Evolutionary conservation across 345 rosid species (phyloP), one percentile per base, ranked within the genome.

Genomic region (Hibiscus syriacus): DNA sequence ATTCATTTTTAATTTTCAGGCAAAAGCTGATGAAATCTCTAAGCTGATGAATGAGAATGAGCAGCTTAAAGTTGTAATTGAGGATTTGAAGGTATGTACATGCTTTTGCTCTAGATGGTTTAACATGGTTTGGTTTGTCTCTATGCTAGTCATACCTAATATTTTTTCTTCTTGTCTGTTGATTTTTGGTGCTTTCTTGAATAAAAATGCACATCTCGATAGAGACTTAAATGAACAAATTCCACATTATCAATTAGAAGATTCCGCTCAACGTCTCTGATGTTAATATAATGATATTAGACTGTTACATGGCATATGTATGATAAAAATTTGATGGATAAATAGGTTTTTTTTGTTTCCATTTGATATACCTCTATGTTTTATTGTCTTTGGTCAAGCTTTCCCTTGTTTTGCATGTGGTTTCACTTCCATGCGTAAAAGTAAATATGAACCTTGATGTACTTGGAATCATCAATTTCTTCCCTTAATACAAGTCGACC

Each of bases 11-110:
- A 62, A 58, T 70, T 81, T 55, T 64, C 82, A 95, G 98, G 96
- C 99, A 75, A 95, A 95, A 80, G 98, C 99, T 75, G 99, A 95
- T 86, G 99, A 92, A 79, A 95, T 95, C 64, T 88, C 97, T 2
- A 95, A 82, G 70, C 54, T 88, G 80, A 95, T 92, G 97, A 91
- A 88, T 78, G 97, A 95, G 79, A 95, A 95, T 78, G 99, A 95
- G 84, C 86, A 90, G 64, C 86, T 88, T 71, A 95, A 90, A 84
- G 73, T 72, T 68, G 81, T 81, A 49, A 80, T 81, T 72, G 94
- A 92, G 72, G 94, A 92, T 68, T 81, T 95, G 82, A 92, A 95
- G 99, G 99, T 95, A 71, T 61, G 68, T 68, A 38, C 67, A 61
- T 22, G 27, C 64, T 22, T 56, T 69, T 56, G 55, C 41, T 41